Conservation (phyloP, 371 early-diverging fungal species). For the Lichtheimia ramosa region DNA sequence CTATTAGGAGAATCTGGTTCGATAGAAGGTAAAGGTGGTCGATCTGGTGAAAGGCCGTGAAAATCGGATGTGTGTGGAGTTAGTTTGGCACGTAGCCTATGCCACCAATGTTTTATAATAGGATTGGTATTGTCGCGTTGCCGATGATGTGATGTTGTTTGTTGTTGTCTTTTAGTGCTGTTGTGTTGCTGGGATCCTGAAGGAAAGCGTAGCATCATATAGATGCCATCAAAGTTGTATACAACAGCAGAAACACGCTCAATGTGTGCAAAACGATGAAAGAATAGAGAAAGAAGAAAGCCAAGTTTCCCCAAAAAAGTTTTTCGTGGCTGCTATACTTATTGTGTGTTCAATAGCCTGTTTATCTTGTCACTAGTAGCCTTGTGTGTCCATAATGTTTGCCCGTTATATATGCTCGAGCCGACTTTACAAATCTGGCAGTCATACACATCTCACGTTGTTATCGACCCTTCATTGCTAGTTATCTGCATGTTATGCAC, state of each 20-base stretch:
- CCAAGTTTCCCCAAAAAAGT: neutral
- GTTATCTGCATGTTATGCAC: neutral
- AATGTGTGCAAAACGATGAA: neutral
- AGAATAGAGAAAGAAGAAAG: constrained; percentile 1
- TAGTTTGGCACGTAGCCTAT: neutral
- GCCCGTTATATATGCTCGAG: constrained; percentile 9
- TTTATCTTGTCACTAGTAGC: neutral
- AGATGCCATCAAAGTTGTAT: constrained; percentile 1
- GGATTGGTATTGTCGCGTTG: neutral
- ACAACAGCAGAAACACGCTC: constrained; percentile 5
- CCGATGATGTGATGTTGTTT: neutral
- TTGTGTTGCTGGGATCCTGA: constrained; percentile 10
- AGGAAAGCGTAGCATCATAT: constrained; percentile 11
- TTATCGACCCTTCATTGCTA: neutral
- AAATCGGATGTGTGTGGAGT: neutral
- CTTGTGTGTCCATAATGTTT: constrained; percentile 2
- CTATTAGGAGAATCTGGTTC: neutral
- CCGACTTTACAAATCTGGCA: constrained; percentile 11
- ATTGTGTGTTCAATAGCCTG: neutral
- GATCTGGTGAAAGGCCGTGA: constrained; percentile 10
- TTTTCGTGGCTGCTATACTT: neutral
- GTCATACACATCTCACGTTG: constrained; percentile 2
- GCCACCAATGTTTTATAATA: constrained; percentile 2
- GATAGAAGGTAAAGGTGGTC: constrained; percentile 11
- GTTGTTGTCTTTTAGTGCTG: neutral